Conservation (phyloP, 345 rosid genomes). For the Noccaea bulbosa region DNA sequence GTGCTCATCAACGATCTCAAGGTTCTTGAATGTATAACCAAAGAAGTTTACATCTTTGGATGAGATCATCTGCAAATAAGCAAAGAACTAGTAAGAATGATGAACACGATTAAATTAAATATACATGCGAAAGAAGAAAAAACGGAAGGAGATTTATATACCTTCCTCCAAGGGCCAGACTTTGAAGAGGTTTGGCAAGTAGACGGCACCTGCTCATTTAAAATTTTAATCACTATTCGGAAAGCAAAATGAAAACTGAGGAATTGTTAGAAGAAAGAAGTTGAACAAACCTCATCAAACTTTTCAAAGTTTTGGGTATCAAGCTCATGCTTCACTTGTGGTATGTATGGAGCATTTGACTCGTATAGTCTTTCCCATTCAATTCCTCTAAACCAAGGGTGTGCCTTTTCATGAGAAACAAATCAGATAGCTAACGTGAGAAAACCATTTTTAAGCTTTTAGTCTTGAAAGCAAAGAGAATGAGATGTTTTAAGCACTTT, state of each 20-base stretch:
- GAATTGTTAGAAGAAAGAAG: background rate
- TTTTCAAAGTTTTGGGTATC: constrained; percentile 74
- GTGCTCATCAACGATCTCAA: constrained; percentile 76
- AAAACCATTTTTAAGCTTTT: background rate
- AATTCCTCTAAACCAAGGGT: constrained; percentile 62
- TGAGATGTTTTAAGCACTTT: constrained; percentile 48
- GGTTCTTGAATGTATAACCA: constrained; percentile 81
- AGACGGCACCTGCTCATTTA: constrained; percentile 27
- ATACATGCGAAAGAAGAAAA: background rate
- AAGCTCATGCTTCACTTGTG: constrained; percentile 64
- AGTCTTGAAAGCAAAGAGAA: constrained; percentile 26
- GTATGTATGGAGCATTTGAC: constrained; percentile 65
- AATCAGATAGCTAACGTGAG: background rate
- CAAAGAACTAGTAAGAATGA: constrained; percentile 1
- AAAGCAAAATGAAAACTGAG: constrained; percentile 7
- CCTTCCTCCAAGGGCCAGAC: constrained; percentile 71
- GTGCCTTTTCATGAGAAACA: constrained; percentile 30
- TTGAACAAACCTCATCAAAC: constrained; percentile 64
- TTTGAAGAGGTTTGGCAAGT: constrained; percentile 46
- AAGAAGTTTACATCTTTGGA: constrained; percentile 79
- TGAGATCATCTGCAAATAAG: constrained; percentile 65
- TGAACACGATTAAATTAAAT: background rate
- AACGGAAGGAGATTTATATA: constrained; percentile 20
- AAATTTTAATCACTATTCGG: background rate
- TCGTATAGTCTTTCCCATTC: constrained; percentile 69